phyloP scores from a whole-genome alignment of 2,329 filamentous ascomycete species.

The Colletotrichum abscissum region DNA sequence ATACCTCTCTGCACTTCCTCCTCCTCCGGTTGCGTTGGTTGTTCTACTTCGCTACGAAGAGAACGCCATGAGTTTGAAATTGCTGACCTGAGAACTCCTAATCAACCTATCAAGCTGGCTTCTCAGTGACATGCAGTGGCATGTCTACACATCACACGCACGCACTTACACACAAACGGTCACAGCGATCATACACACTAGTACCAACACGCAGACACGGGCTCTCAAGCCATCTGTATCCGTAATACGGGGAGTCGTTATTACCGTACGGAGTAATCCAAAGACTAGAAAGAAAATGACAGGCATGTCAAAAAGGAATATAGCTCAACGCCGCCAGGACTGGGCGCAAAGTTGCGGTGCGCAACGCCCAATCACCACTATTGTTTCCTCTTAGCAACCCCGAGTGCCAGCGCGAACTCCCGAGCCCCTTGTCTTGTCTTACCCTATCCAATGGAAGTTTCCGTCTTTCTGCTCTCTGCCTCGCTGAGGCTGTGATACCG shows the following conservation, averaged over 20 bases:
- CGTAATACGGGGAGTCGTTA: background rate
- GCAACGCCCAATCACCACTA: background rate
- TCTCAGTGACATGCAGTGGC: background rate
- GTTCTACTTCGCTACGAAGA: background rate
- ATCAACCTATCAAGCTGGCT: background rate
- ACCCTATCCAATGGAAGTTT: background rate
- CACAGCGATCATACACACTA: slow-evolving; percentile 4
- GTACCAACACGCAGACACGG: slow-evolving; percentile 8
- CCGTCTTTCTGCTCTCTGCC: background rate
- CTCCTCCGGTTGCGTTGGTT: background rate
- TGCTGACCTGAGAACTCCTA: background rate
- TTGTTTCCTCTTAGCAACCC: slow-evolving; percentile 1
- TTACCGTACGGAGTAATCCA: background rate
- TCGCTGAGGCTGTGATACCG: background rate
- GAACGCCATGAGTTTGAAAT: background rate
- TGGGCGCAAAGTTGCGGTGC: background rate
- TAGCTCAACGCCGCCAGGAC: background rate
- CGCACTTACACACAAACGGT: background rate
- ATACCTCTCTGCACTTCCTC: background rate
- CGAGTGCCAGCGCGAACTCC: slow-evolving; percentile 11
- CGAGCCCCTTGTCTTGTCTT: background rate
- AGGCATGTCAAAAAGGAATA: background rate
- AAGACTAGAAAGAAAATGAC: background rate
- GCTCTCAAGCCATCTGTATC: background rate
- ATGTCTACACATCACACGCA: background rate